phyloP scores from a whole-genome alignment of 2,329 filamentous ascomycete genomes.

The Pleoardoris graminearum region DNA sequence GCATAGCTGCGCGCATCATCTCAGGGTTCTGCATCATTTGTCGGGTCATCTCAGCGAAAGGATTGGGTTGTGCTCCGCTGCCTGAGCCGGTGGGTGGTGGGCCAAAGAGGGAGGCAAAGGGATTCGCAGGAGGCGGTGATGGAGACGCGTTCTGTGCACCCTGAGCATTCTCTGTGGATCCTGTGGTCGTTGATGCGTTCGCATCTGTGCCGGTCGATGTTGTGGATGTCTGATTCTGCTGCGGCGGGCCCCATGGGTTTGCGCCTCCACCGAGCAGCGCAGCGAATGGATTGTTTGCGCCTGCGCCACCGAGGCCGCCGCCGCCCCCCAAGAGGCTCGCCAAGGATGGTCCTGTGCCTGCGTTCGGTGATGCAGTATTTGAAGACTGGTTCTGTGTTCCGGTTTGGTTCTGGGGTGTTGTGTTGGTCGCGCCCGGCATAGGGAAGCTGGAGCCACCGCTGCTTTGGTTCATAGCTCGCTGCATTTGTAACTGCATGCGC shows the following conservation, averaged over 20 bases:
- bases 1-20: constrained; percentile 56
- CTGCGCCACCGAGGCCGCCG: constrained; percentile 30
- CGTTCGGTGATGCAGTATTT: constrained; percentile 24
- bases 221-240: constrained; percentile 23
- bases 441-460: constrained; percentile 68
- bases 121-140: constrained; percentile 36
- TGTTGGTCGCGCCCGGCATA: constrained; percentile 89
- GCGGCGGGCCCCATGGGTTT: constrained; percentile 41
- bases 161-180: constrained; percentile 16
- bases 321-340: constrained; percentile 43
- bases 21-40: constrained; percentile 62
- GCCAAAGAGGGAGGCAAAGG: constrained; percentile 58
- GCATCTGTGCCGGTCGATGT: constrained; percentile 30
- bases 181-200: constrained; percentile 10
- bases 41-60: constrained; percentile 52
- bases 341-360: constrained; percentile 52
- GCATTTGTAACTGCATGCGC: constrained; percentile 79
- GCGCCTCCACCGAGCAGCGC: constrained; percentile 54
- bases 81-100: constrained; percentile 18
- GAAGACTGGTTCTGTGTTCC: constrained; percentile 45
- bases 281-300: constrained; percentile 58
- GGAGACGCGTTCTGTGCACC: constrained; percentile 24
- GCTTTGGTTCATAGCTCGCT: constrained; percentile 62
- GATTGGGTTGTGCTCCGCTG: constrained; percentile 49
- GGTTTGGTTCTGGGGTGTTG: constrained; percentile 61